Evolutionary conservation across 345 rosid species (phyloP), one percentile per base, ranked within the genome.

Genomic region (Gossypium arboreum): DNA sequence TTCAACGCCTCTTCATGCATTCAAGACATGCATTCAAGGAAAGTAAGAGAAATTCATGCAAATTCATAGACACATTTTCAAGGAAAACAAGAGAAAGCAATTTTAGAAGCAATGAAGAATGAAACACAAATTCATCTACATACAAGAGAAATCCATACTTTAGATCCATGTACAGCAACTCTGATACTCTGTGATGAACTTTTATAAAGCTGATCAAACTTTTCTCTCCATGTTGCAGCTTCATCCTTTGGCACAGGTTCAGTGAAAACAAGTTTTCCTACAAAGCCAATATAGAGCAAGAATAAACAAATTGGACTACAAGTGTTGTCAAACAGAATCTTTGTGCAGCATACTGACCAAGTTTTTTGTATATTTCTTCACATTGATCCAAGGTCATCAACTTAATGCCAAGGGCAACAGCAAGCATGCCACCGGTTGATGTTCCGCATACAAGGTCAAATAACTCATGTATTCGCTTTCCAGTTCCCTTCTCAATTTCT

Each of bases 381-480:
- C 97, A 95, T 50, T 93, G 84, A 22, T 80, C 91, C 83, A 90
- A 82, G 64, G 90, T 85, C 99, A 93, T 95, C 76, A 86, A 88
- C 90, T 93, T 93, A 75, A 95, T 88, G 79, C 92, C 94, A 76
- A 93, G 97, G 72, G 98, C 99, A 85, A 90, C 82, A 67, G 99
- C 99, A 25, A 93, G 88, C 97, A 95, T 95, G 77, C 99, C 99
- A 58, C 99, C 97, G 0, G 98, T 95, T 79, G 99, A 95, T 79
- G 99, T 93, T 83, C 99, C 99, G 70, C 99, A 93, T 77, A 93
- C 82, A 79, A 95, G 97, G 80, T 95, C 98, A 55, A 95, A 95
- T 76, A 95, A 80, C 85, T 95, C 99, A 85, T 95, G 98, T 79
- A 95, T 93, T 77, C 82, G 87, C 83, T 95, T 95, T 77, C 98